These are phyloP conservation scores for Cymbopogon flexuosus DNA, from an alignment of 202 grass and related monocot species.

Conservation along the genomic window DNA sequence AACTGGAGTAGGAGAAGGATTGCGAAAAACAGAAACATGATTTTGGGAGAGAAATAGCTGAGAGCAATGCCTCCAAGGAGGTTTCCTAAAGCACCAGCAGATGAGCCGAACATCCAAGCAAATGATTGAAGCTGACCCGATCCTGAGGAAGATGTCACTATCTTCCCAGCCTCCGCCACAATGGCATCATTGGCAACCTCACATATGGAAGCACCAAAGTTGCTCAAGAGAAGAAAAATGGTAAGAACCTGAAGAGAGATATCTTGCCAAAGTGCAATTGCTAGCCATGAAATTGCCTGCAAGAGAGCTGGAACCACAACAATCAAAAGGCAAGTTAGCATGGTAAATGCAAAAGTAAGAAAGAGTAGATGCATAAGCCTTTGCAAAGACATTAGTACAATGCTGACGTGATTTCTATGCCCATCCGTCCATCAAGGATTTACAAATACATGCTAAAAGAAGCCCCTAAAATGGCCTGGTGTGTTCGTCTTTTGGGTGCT, in stretches of 20 bases:
- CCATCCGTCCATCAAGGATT: not conserved
- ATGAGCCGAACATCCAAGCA: slow-evolving; percentile 74
- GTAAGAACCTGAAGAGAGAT: slow-evolving; percentile 63
- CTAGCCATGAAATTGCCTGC: slow-evolving; percentile 89
- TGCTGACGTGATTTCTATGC: not conserved
- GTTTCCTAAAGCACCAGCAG: slow-evolving; percentile 82
- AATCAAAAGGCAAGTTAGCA: slow-evolving; percentile 31
- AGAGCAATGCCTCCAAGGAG: slow-evolving; percentile 79
- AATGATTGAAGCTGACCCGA: slow-evolving; percentile 86
- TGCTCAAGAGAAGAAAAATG: slow-evolving; percentile 85
- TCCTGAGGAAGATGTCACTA: slow-evolving; percentile 34
- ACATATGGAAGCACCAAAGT: slow-evolving; percentile 88
- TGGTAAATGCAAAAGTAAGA: not conserved
- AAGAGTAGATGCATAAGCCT: not conserved
- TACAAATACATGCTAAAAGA: not conserved
- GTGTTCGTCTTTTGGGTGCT: not conserved
- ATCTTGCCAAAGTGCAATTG: slow-evolving; percentile 58
- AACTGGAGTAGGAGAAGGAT: slow-evolving; percentile 73
- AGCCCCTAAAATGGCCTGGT: not conserved
- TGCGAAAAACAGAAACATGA: slow-evolving; percentile 77
- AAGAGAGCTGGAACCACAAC: slow-evolving; percentile 63
- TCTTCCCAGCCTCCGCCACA: slow-evolving; percentile 75
- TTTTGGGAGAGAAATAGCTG: slow-evolving; percentile 57
- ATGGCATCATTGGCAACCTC: slow-evolving; percentile 99
- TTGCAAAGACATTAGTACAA: not conserved